These are phyloP conservation scores for Talaromyces sp. DNA, from an alignment of 2,329 filamentous ascomycete species.

Conservation along the genomic window DNA sequence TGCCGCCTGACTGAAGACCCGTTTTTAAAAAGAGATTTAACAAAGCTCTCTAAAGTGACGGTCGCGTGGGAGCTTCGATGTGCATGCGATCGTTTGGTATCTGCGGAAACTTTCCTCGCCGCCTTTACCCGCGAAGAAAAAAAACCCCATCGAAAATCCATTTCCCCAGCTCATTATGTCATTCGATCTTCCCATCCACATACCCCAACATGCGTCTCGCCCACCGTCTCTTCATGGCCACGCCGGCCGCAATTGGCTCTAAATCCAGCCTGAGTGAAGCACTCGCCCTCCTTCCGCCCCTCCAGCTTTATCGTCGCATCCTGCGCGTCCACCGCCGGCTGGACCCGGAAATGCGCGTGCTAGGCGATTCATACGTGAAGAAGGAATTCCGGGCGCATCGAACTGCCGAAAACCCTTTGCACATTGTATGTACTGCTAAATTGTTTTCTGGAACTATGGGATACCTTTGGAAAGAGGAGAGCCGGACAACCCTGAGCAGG, in stretches of 20 bases:
- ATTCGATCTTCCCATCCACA: conserved; percentile 10
- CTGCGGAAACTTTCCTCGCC: conserved; percentile 21
- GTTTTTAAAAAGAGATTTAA: not conserved
- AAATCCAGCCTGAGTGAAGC: conserved; percentile 48
- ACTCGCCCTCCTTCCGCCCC: conserved; percentile 78
- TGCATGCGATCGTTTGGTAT: not conserved
- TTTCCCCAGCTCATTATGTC: conserved; percentile 27
- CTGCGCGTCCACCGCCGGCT: conserved; percentile 83
- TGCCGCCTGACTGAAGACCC: no score
- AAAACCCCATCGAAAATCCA: not conserved
- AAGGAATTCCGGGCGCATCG: conserved; percentile 85
- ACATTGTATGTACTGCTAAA: conserved; percentile 67
- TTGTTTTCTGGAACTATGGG: not conserved
- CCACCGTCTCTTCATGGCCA: conserved; percentile 44
- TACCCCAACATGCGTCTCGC: conserved; percentile 36
- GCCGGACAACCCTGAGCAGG: not conserved
- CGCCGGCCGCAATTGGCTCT: conserved; percentile 42
- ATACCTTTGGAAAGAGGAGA: not conserved
- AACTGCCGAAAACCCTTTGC: conserved; percentile 83
- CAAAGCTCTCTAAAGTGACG: no score
- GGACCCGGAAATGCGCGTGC: conserved; percentile 69
- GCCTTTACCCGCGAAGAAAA: conserved; percentile 18
- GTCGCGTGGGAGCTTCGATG: no score
- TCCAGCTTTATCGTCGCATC: conserved; percentile 85
- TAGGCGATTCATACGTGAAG: conserved; percentile 94